Evolutionary conservation across 2,329 filamentous ascomycete genomes (phyloP), one percentile per base, ranked within the genome.

Genomic region (Pseudogymnoascus sp.): DNA sequence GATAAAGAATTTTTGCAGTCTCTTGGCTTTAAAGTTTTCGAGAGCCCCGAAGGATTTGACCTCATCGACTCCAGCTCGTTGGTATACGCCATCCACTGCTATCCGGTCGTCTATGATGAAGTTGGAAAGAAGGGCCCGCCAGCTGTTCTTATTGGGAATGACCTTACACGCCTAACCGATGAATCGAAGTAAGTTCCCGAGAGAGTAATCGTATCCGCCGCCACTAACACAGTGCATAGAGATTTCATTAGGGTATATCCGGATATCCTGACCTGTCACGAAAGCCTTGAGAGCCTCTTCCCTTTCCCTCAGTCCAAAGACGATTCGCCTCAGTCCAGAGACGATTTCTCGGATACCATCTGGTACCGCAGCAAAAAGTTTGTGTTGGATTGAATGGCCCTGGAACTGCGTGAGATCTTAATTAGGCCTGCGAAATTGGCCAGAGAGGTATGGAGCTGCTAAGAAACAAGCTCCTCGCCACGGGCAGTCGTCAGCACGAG

Each of bases 1-100:
- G 73, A 74, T 43, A 69, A 67, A n/a, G 63, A 69, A 23, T 73
- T 73, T 23, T 62, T 74, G 3, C 42, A 31, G 1, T 65, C 61
- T 7, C 65, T 72, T 7, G 69, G 67, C 5, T 71, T 69, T 28
- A 65, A 46, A 7, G 66, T 73, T 0, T 65, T 72, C 3, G 64
- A 72, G 8, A 68, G 71, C 40, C 73, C 73, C n/a, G 62, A 65
- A 4, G 73, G 69, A 18, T 73, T 71, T 38, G 36, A 53, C 2
- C 25, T 67, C 6, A 68, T 74, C 16, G 63, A 59, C 11, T 66
- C 66, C 11, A 64, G 65, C 14, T 71, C 66, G 31, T 60, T 74
- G 49, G 71, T 73, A 0, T 74, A 73, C 65, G 73, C 72, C 1
- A 71, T 74, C 34, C 73, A 74, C 64, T 74, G 73, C 62, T 74